Evolutionary conservation across 306 rosid genomes (phyloP).

Genomic region (Glycine latifolia): DNA sequence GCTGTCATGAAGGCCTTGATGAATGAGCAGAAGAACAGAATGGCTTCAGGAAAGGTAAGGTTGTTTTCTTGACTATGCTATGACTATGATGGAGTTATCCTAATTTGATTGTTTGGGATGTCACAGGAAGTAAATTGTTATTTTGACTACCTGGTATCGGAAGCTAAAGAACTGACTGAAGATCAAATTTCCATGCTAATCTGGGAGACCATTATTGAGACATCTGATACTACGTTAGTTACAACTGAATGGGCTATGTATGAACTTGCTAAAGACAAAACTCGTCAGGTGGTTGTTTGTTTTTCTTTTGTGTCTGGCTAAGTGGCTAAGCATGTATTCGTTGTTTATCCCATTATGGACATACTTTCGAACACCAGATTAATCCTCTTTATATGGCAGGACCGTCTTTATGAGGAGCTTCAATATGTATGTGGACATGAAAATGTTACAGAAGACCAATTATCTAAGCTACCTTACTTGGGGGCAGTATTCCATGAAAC

Average conservation of each 20-base stretch:
- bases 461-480: slow-evolving; percentile 72
- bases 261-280: slow-evolving; percentile 78
- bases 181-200: slow-evolving; percentile 71
- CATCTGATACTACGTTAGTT: slow-evolving; percentile 83
- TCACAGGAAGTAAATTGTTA: slow-evolving; percentile 71
- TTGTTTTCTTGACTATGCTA: not conserved
- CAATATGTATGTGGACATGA: slow-evolving; percentile 61
- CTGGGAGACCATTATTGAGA: slow-evolving; percentile 88
- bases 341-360: not conserved
- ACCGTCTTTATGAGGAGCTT: slow-evolving; percentile 63
- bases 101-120: slow-evolving; percentile 42
- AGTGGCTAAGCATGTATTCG: not conserved
- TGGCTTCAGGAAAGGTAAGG: slow-evolving; percentile 77
- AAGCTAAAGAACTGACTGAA: slow-evolving; percentile 66
- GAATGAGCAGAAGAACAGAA: slow-evolving; percentile 67
- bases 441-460: slow-evolving; percentile 66
- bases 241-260: slow-evolving; percentile 92
- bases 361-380: not conserved
- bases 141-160: slow-evolving; percentile 68
- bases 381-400: slow-evolving; percentile 52
- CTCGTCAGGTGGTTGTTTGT: slow-evolving; percentile 63
- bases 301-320: not conserved
- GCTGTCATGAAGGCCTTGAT: slow-evolving; percentile 71
- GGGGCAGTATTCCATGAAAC: slow-evolving; percentile 92
- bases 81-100: not conserved